Evolutionary conservation across 495 filamentous ascomycete genomes (phyloP), one percentile per base, ranked within the genome.

Genomic region (Stereocaulon alpinum): DNA sequence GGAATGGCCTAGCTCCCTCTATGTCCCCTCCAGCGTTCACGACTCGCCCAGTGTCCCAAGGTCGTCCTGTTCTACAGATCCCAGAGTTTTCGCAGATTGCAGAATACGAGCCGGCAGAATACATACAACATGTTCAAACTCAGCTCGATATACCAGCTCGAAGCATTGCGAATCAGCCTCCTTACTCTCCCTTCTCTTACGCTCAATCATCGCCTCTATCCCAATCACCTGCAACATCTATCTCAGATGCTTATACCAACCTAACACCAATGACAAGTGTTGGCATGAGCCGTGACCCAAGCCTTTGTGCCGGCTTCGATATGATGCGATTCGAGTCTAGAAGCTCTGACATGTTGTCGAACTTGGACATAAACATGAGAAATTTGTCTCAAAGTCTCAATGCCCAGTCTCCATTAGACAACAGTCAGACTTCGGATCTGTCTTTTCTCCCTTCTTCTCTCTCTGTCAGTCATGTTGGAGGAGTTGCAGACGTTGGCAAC

Each of bases 201-300:
- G 9, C 30, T 1, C 11, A 27, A 4, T 37, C 49, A 17, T 52
- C 49, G 1, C 4, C 10, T 41, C 34, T 29, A 18, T 64, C 62
- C 0, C 49, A 52, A 17, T 64, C 58, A 7, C 52, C 64, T 11
- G 53, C 60, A 3, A 51, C 62, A 27, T 29, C 49, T 12, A 64
- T 34, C 6, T 63, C 62, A 11, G 60, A 62, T 42, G 11, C 24
- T n/a, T 47, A 59, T n/a, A 61, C 64, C 10, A 44, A 56, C 27
- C 29, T 49, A 15, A 66, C 58, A n/a, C 40, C 44, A 27, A 30
- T 56, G 4, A 51, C 59, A n/a, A 64, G 64, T 49, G 48, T 55
- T 30, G 55, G 47, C 29, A 79, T 80, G 77, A 77, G 69, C 32
- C 70, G 77, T 54, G 41, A 59, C 55, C 75, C 71, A 58, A 70